Conservation (phyloP, 2,329 filamentous ascomycete species). For the Gnomoniopsis smithogilvyi region DNA sequence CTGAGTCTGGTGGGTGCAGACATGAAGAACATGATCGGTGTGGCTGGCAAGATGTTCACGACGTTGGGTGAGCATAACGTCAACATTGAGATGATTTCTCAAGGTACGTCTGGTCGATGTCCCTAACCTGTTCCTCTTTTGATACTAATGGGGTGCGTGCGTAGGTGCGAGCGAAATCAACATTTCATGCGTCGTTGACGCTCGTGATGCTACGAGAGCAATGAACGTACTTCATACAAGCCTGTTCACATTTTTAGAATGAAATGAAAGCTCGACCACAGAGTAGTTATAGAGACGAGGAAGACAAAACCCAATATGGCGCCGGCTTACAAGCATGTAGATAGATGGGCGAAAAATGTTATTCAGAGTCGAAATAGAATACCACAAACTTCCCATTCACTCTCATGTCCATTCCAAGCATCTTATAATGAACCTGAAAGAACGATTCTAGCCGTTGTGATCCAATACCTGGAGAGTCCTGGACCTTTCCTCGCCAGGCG, state of each 20-base stretch:
- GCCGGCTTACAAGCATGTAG: background rate
- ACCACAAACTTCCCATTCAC: no score
- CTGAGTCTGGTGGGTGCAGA: slow-evolving; percentile 90
- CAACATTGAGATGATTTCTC: slow-evolving; percentile 99
- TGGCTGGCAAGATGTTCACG: slow-evolving; percentile 91
- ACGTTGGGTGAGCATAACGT: slow-evolving; percentile 90
- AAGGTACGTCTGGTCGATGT: slow-evolving; percentile 58
- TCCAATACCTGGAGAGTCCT: no score
- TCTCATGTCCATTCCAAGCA: no score
- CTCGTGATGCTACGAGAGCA: slow-evolving; percentile 83
- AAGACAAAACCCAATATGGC: background rate
- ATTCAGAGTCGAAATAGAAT: background rate
- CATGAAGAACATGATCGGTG: slow-evolving; percentile 96
- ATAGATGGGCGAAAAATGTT: background rate
- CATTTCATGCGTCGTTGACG: slow-evolving; percentile 96
- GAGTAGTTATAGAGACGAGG: background rate
- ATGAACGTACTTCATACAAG: slow-evolving; percentile 97
- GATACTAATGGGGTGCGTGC: background rate
- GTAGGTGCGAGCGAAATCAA: slow-evolving; percentile 97
- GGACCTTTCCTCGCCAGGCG: no score
- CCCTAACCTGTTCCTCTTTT: background rate
- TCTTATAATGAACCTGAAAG: no score
- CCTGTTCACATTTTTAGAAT: slow-evolving; percentile 93
- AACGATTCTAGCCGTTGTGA: no score
- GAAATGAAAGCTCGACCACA: slow-evolving; percentile 5